Evolutionary conservation across 1,284 basidiomycete species (phyloP).

Genomic region (Coniophora puteana): DNA sequence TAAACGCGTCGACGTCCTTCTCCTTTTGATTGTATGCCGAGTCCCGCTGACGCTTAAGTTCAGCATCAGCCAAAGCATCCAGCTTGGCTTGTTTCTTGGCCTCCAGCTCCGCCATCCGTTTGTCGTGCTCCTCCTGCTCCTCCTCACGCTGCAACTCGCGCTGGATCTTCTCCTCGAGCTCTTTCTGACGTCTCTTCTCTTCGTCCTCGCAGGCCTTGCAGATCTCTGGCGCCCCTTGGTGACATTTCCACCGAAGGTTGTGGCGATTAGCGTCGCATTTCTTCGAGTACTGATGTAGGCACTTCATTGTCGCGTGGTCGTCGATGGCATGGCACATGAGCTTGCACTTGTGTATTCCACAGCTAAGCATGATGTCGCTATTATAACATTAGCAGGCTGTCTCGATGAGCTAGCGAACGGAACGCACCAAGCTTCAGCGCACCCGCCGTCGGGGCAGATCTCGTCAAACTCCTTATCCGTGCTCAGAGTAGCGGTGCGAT

Average conservation of each 20-base stretch:
- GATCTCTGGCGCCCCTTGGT: slow-evolving; percentile 23
- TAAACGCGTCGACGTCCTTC: slow-evolving; percentile 28
- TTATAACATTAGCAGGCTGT: slow-evolving; percentile 1
- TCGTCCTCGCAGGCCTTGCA: slow-evolving; percentile 31
- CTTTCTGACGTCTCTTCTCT: slow-evolving; percentile 27
- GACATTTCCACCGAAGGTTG: slow-evolving; percentile 31
- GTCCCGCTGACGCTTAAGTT: slow-evolving; percentile 24
- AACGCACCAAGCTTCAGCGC: slow-evolving; percentile 50
- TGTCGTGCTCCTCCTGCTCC: slow-evolving; percentile 26
- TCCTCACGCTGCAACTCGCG: slow-evolving; percentile 21
- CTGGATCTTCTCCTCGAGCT: slow-evolving; percentile 26
- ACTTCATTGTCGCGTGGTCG: slow-evolving; percentile 46
- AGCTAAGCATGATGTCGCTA: slow-evolving; percentile 43
- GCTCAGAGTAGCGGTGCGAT: slow-evolving; percentile 33
- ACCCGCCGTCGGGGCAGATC: slow-evolving; percentile 59
- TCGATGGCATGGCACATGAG: slow-evolving; percentile 49
- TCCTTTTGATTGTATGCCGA: slow-evolving; percentile 28
- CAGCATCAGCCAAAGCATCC: slow-evolving; percentile 24
- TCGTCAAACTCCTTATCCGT: slow-evolving; percentile 45
- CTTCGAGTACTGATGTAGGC: slow-evolving; percentile 25
- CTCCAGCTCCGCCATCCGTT: slow-evolving; percentile 29
- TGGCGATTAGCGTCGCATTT: slow-evolving; percentile 35
- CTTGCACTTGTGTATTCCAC: slow-evolving; percentile 46
- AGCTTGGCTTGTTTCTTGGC: slow-evolving; percentile 25
- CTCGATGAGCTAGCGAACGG: not conserved